Evolutionary conservation across 176 grass and related monocot genomes (phyloP), one percentile per base, ranked within the genome.

Genomic region (Raddia guianensis): DNA sequence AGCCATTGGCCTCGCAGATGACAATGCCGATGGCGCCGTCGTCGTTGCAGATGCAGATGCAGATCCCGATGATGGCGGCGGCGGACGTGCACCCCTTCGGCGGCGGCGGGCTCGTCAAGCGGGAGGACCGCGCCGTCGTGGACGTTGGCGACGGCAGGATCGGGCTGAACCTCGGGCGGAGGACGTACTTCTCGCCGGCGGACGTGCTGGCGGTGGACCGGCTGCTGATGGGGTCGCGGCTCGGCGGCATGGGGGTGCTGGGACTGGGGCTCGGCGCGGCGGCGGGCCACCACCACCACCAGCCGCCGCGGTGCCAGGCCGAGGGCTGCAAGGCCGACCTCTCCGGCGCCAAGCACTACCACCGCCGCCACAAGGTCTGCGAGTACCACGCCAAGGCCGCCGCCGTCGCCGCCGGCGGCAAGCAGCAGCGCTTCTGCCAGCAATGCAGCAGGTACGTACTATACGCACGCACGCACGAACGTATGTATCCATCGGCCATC

Each of bases 391-490:
- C 95, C 84, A 98, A 98, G 92, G 90, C 95, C 15, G 50, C 92
- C 49, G 76, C 93, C 78, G 92, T 98, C 85, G 46, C 69, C 59
- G 85, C 87, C 44, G 79, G 9, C 37, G 92, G 92, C 9, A 78
- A 93, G 84, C 95, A 95, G 83, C 87, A 98, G 82, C 88, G 95
- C 50, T 95, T 98, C 89, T 98, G 95, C 89, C 95, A 98, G 82
- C 95, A 98, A 68, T 98, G 95, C 88, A 95, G 92, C 88, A 93
- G 95, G 95, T 94, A 40, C 13, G 87, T 93, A 27, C 27, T 27
- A 27, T 27, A 83, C 12, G 56, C 56, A 33, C 73, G 21, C 1
- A 12, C 27, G 52, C 11, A 48, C 9, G 2, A 27, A 60, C 18
- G 18, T n/a, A 58, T 20, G 19, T 32, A 60, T 27, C 21, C 20